Percentiles rank a stretch among this genome's conserved stretches.
These are phyloP conservation scores for Hyaloperonospora brassicae DNA, from an alignment of 352 stramenopile genomes.

Conservation along the genomic window DNA sequence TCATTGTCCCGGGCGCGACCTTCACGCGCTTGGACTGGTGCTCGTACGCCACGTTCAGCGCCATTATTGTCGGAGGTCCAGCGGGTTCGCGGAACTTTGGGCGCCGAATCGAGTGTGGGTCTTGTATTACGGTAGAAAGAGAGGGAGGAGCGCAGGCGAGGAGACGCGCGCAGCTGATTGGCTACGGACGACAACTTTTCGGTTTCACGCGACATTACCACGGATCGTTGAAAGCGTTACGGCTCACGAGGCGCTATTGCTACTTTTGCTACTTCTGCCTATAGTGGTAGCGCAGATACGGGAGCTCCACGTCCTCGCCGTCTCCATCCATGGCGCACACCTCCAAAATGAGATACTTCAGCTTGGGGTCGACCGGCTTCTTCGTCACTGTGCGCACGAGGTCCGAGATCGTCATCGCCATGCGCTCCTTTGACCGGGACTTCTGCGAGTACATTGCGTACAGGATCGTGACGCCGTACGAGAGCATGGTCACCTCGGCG, in stretches of 20 bases:
- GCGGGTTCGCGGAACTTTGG: too few species aligned
- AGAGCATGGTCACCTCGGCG: constrained; percentile 97
- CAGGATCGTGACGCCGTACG: constrained; percentile 90
- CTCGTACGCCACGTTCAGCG: constrained; percentile 67
- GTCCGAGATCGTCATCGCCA: constrained; percentile 95
- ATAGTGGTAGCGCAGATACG: constrained; percentile 90
- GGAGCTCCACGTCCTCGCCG: constrained; percentile 93
- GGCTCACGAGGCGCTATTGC: too few species aligned
- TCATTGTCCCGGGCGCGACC: constrained; percentile 61
- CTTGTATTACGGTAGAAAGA: too few species aligned
- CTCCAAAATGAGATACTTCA: constrained; percentile 95
- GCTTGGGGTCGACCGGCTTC: constrained; percentile 89
- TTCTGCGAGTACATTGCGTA: constrained; percentile 87
- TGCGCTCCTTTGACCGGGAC: constrained; percentile 88
- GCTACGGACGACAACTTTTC: too few species aligned
- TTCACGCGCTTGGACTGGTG: constrained; percentile 66
- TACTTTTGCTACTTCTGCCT: constrained; percentile 18
- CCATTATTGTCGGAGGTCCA: constrained; percentile 30
- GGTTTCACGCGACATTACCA: too few species aligned
- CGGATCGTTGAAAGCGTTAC: too few species aligned
- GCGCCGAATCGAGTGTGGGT: too few species aligned
- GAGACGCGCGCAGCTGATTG: not conserved
- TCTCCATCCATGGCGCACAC: constrained; percentile 94
- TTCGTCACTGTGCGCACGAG: constrained; percentile 94
- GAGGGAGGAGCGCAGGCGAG: too few species aligned